Evolutionary conservation across 106 monocot genomes (phyloP).

Genomic region (Dendrobium catenatum): DNA sequence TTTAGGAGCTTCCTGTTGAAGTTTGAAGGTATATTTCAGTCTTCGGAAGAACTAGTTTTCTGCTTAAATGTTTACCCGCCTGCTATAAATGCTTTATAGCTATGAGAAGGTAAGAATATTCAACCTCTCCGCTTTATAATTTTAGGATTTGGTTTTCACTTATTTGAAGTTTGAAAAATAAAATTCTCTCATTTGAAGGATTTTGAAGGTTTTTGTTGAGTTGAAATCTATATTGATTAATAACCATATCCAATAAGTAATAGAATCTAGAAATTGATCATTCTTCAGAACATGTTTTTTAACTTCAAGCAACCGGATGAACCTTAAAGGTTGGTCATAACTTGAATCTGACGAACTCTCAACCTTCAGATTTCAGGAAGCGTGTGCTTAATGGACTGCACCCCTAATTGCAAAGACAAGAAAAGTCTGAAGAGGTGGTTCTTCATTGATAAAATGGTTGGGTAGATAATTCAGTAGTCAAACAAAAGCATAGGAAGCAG

Average conservation of each 20-base stretch:
- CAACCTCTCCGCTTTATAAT: not conserved
- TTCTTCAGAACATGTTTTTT: not conserved
- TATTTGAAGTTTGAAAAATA: not conserved
- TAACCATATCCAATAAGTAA: too few relatives aligned
- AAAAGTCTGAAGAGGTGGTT: slow-evolving; percentile 93
- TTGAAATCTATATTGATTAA: too few relatives aligned
- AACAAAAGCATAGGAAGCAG: not conserved
- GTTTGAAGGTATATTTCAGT: not conserved
- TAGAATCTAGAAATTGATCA: not conserved
- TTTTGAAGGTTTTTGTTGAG: not conserved
- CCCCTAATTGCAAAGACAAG: slow-evolving; percentile 68
- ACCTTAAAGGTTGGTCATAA: not conserved
- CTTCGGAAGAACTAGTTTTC: not conserved
- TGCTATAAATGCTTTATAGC: slow-evolving; percentile 23
- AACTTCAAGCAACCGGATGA: not conserved
- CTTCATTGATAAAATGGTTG: slow-evolving; percentile 93
- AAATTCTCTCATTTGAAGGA: not conserved
- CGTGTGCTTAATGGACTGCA: slow-evolving; percentile 56
- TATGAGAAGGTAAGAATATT: slow-evolving; percentile 24
- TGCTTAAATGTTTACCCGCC: slow-evolving; percentile 8
- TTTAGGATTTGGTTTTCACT: not conserved
- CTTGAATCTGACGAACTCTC: not conserved
- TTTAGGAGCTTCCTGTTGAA: not conserved
- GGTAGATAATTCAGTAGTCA: slow-evolving; percentile 17
- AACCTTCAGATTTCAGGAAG: slow-evolving; percentile 38